Evolutionary conservation across 2,329 filamentous ascomycete genomes (phyloP).

Genomic region (Fusarium robinianum): DNA sequence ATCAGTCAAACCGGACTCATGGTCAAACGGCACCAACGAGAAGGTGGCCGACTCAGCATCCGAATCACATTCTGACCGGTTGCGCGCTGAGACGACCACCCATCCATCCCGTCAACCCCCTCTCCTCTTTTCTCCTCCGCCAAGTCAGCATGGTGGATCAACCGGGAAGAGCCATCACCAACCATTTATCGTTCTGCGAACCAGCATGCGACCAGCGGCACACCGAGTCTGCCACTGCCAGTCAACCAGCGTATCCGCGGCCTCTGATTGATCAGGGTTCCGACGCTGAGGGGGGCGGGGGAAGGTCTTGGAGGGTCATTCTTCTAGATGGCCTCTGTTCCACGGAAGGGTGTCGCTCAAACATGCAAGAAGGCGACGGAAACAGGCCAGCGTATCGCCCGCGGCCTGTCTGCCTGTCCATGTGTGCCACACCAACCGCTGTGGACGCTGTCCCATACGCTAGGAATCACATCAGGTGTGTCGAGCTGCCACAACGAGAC

Average conservation of each 20-base stretch:
- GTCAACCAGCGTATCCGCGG: constrained; percentile 18
- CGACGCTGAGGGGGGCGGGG: constrained; percentile 19
- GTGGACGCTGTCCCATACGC: too few species aligned
- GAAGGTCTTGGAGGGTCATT: constrained; percentile 16
- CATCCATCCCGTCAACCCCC: constrained; percentile 13
- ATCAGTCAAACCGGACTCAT: constrained; percentile 19
- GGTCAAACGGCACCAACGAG: constrained; percentile 14
- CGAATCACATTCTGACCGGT: constrained; percentile 14
- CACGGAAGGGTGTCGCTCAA: constrained; percentile 15
- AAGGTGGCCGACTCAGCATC: background rate
- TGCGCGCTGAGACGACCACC: constrained; percentile 25
- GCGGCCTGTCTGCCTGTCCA: too few species aligned
- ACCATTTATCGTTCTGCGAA: constrained; percentile 28
- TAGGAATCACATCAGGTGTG: constrained; percentile 10
- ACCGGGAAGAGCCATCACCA: constrained; percentile 28
- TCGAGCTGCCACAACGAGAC: constrained; percentile 11
- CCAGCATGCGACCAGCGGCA: constrained; percentile 34
- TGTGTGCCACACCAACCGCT: too few species aligned
- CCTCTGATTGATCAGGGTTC: constrained; percentile 31
- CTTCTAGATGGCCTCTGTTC: constrained; percentile 14
- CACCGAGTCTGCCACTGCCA: constrained; percentile 34
- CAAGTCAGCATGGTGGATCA: constrained; percentile 36
- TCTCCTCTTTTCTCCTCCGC: constrained; percentile 19
- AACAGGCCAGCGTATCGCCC: constrained; percentile 31
- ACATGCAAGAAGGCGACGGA: constrained; percentile 18